These are phyloP conservation scores for Stephanodiscus minutulus DNA, from an alignment of 108 stramenopile species.

Conservation along the genomic window DNA sequence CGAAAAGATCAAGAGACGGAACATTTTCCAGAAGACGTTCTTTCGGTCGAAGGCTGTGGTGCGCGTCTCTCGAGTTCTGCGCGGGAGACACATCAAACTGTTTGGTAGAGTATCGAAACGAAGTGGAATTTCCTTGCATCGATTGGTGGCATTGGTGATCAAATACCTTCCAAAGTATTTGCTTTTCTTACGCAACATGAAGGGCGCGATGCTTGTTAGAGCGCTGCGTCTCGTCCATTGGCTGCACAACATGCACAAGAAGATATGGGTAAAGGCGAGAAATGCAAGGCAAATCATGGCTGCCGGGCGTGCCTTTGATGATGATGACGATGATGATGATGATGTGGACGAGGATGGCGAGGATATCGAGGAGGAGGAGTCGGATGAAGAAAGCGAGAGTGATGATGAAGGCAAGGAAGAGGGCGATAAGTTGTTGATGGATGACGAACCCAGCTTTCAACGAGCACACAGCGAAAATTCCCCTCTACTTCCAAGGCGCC, in stretches of 20 bases:
- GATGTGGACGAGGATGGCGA: slow-evolving; percentile 21
- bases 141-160: slow-evolving; percentile 70
- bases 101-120: slow-evolving; percentile 73
- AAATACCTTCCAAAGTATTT: slow-evolving; percentile 86
- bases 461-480: not conserved
- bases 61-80: slow-evolving; percentile 67
- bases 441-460: slow-evolving; percentile 4
- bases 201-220: slow-evolving; percentile 65
- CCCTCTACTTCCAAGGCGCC: not conserved
- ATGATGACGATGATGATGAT: slow-evolving; percentile 10
- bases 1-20: slow-evolving; percentile 74
- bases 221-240: slow-evolving; percentile 74
- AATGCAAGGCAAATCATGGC: slow-evolving; percentile 25
- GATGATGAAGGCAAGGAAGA: slow-evolving; percentile 31
- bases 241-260: slow-evolving; percentile 61
- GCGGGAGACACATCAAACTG: slow-evolving; percentile 73
- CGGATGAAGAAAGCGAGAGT: not conserved
- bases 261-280: slow-evolving; percentile 51
- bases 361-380: slow-evolving; percentile 13
- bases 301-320: not conserved
- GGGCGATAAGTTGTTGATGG: slow-evolving; percentile 19
- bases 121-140: slow-evolving; percentile 59
- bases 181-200: slow-evolving; percentile 81
- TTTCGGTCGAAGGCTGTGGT: slow-evolving; percentile 82
- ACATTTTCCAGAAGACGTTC: slow-evolving; percentile 71